Evolutionary conservation across 805 yeast species (phyloP).

Genomic region (Zygotorulaspora sp.): DNA sequence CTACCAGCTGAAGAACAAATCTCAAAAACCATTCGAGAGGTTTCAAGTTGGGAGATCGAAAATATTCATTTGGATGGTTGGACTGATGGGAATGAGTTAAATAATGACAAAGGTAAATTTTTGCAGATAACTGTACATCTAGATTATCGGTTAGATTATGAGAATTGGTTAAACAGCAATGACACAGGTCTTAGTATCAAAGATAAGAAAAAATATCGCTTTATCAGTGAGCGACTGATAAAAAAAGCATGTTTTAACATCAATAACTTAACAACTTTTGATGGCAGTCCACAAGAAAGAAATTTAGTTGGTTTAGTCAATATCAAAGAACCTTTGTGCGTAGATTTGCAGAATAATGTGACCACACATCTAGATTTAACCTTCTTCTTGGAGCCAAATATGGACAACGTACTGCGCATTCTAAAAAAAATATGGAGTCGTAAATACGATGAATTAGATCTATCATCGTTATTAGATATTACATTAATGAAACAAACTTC

Average conservation of each 20-base stretch:
- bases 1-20: conserved; percentile 20
- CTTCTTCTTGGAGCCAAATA: conserved; percentile 26
- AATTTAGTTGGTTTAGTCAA: conserved; percentile 17
- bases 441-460: conserved; percentile 23
- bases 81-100: conserved; percentile 17
- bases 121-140: conserved; percentile 18
- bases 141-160: conserved; percentile 21
- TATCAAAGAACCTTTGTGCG: conserved; percentile 23
- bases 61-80: conserved; percentile 31
- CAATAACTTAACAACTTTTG: conserved; percentile 27
- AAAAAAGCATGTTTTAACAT: conserved; percentile 24
- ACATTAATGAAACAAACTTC: conserved; percentile 17
- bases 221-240: conserved; percentile 20
- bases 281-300: conserved; percentile 13
- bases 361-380: conserved; percentile 23
- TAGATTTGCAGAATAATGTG: conserved; percentile 21
- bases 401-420: conserved; percentile 23
- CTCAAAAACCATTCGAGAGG: conserved; percentile 14
- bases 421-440: conserved; percentile 29
- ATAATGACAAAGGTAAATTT: conserved; percentile 22
- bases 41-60: conserved; percentile 22
- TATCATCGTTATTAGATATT: conserved; percentile 26
- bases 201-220: conserved; percentile 14
- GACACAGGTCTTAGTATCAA: conserved; percentile 4
- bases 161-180: conserved; percentile 12